Evolutionary conservation across 2,329 filamentous ascomycete genomes (phyloP).

Genomic region (Ophiostoma sp.): DNA sequence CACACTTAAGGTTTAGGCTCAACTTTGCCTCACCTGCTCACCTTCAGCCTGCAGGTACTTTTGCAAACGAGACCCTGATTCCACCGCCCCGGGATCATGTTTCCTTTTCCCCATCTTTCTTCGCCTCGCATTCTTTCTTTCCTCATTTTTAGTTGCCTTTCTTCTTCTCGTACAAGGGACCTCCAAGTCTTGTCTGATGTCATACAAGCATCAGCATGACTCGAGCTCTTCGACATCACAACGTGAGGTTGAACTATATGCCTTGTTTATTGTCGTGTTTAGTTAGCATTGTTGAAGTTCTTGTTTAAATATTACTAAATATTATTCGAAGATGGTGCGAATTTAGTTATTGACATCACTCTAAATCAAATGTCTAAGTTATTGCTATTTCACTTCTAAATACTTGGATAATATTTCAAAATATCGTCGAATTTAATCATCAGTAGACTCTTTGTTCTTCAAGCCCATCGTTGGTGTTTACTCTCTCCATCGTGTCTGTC

Average conservation of each 20-base stretch:
- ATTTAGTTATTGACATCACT: no score
- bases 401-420: no score
- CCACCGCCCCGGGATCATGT: neutral
- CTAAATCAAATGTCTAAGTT: no score
- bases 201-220: neutral
- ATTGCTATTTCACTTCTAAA: no score
- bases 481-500: neutral
- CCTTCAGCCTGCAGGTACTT: neutral
- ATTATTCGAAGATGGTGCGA: no score
- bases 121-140: neutral
- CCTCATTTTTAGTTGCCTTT: neutral
- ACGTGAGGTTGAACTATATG: neutral
- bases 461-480: neutral
- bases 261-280: no score
- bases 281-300: no score
- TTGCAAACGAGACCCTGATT: neutral
- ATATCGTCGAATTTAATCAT: no score
- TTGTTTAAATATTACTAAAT: no score
- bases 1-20: conserved; percentile 1
- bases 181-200: neutral
- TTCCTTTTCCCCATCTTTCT: neutral
- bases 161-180: neutral
- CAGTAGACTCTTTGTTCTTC: no score
- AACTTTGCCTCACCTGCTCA: neutral
- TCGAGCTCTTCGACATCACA: neutral